Base-by-base conservation (phyloP, 164 flowering plant species). In the Warburgia ugandensis region DNA sequence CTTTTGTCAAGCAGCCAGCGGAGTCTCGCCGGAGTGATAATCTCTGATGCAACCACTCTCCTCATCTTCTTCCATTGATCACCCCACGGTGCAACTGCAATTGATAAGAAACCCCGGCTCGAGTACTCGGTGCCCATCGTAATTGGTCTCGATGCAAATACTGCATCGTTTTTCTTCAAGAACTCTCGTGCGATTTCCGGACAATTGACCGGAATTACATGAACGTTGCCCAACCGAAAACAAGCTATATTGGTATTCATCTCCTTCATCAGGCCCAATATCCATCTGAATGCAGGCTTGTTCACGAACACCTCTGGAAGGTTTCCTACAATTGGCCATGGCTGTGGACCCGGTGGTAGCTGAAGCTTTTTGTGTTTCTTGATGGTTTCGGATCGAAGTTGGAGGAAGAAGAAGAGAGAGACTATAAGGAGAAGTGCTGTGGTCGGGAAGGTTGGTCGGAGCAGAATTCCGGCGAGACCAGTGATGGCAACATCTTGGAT, bases 61-160 rank as follows among this genome's bases (percentile, higher is more conserved):
- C 60, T 55, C 65, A 65, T 65, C 31, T 62, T 65, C 67, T 58
- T 55, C 67, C 62, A 62, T 9, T 66, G 68, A 6, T 55, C 62
- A 0, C 65, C 71, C 1, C n/a, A n/a, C n/a, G n/a, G n/a, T n/a
- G n/a, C n/a, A n/a, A n/a, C n/a, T n/a, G n/a, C n/a, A n/a, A n/a
- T n/a, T n/a, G n/a, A n/a, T n/a, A n/a, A n/a, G n/a, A n/a, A n/a
- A n/a, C n/a, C n/a, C n/a, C n/a, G n/a, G n/a, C n/a, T n/a, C n/a
- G n/a, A n/a, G n/a, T n/a, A n/a, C n/a, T n/a, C n/a, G n/a, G n/a
- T n/a, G n/a, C 43, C 47, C 66, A 59, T 52, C 6, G n/a, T n/a
- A n/a, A 35, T 20, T 2, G 69, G 68, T 11, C 74, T 51, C 0
- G 65, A 70, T 0, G 65, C 61, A 14, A 70, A 70, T 2, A 48